Base-by-base conservation (phyloP, 805 yeast species). In the Komagataella pastoris region DNA sequence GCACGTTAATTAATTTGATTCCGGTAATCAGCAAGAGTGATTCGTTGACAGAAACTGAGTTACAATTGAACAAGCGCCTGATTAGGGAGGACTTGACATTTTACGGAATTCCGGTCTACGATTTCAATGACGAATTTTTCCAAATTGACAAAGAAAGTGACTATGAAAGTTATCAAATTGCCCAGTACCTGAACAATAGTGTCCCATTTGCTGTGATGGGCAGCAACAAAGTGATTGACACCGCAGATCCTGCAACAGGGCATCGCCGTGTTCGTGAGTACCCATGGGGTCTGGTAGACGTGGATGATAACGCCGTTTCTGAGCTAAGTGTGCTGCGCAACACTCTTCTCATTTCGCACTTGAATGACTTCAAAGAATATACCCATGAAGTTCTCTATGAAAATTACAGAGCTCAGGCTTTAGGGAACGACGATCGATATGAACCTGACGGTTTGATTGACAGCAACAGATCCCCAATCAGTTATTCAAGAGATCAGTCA, bases 371-470 rank as follows among this genome's bases (percentile, higher is more conserved):
- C 66, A 88, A 88, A 68, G 97, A 89, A 60, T 75, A 79, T 61
- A 89, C 97, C 6, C 95, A 86, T 64, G 96, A 88, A 64, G 76
- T 82, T 46, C 71, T 89, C 56, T 89, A 89, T 66, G 97, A 89
- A 66, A 83, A 81, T 51, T 89, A 89, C 68, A 83, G 97, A 75
- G 86, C 96, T 7, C 88, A 82, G 61, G 89, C 90, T 17, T 75
- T 86, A 56, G 55, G 55, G 21, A 44, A 52, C n/a, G 56, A 51
- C 23, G 54, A 50, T 6, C 52, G 48, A 44, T 46, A 45, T n/a
- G 54, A 50, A 14, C 49, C 30, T 6, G 23, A 18, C 8, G 30
- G 47, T 46, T 14, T n/a, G 21, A 24, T 14, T 14, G 47, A 46
- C 18, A 44, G n/a, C 47, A 17, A 18, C 7, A 23, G 21, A 17